Percentiles rank a stretch among this genome's conserved stretches.
Evolutionary conservation across 208 protist species (phyloP).

Genomic region (Trypanosoma cruzi): DNA sequence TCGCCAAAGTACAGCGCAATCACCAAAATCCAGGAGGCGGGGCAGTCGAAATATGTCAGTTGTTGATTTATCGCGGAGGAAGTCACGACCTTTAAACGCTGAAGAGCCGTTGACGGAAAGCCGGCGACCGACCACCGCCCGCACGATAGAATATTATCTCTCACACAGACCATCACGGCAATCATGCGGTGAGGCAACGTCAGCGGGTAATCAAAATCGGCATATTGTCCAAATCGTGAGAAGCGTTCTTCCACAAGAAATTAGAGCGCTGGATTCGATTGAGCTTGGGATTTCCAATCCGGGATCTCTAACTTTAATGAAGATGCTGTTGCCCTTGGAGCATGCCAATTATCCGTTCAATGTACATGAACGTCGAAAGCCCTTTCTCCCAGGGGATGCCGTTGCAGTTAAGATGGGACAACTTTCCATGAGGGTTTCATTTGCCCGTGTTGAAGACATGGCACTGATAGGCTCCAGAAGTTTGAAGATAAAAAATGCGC

Average conservation of each 20-base stretch:
- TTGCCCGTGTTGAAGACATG: slow-evolving; percentile 15
- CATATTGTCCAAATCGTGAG: not conserved
- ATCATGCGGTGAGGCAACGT: not conserved
- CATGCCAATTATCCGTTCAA: slow-evolving; percentile 20
- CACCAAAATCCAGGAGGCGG: not conserved
- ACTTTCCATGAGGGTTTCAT: slow-evolving; percentile 8
- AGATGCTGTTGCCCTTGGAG: slow-evolving; percentile 5
- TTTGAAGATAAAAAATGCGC: not conserved
- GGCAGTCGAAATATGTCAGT: not conserved
- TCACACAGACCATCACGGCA: not conserved
- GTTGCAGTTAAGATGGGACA: slow-evolving; percentile 16
- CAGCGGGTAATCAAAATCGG: not conserved
- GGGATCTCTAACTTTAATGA: slow-evolving; percentile 15
- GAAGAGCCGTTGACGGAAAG: not conserved
- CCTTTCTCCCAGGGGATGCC: slow-evolving; percentile 29
- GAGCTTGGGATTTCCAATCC: slow-evolving; percentile 15
- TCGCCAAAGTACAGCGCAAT: not conserved
- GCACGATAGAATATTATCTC: not conserved
- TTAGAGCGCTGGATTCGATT: slow-evolving; percentile 9
- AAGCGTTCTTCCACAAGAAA: slow-evolving; percentile 4
- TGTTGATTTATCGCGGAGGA: not conserved
- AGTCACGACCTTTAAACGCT: not conserved
- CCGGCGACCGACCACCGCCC: not conserved
- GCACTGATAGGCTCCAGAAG: not conserved
- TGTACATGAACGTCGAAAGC: slow-evolving; percentile 18